Evolutionary conservation across 78 protist species (phyloP).

Genomic region (Bodo saltans): DNA sequence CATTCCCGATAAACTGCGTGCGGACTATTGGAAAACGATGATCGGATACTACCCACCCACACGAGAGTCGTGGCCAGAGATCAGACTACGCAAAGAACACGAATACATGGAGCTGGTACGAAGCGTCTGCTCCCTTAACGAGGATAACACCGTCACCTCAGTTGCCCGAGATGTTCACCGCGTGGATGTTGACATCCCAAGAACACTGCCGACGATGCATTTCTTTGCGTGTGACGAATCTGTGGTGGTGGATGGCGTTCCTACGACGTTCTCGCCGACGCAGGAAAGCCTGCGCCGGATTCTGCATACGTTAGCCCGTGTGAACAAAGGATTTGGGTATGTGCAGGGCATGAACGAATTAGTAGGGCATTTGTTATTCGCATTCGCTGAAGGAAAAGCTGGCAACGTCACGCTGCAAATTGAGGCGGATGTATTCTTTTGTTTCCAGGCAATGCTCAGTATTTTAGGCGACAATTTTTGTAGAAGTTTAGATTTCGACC

Average conservation of each 20-base stretch:
- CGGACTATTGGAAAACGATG: neutral
- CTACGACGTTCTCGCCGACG: neutral
- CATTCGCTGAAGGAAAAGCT: constrained; percentile 17
- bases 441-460: constrained; percentile 67
- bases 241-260: too few relatives aligned
- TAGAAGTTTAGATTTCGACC: neutral
- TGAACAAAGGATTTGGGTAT: constrained; percentile 65
- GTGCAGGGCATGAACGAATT: constrained; percentile 67
- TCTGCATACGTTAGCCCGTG: constrained; percentile 56
- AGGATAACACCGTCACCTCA: neutral
- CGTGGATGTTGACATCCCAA: constrained; percentile 22
- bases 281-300: constrained; percentile 18
- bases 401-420: constrained; percentile 9
- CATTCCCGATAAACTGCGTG: constrained; percentile 11
- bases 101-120: neutral
- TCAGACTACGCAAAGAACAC: neutral
- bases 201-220: constrained; percentile 24
- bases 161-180: neutral
- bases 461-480: constrained; percentile 53
- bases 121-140: neutral
- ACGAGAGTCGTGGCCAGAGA: neutral
- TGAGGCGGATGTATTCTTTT: constrained; percentile 83
- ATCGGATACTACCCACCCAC: constrained; percentile 2
- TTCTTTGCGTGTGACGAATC: too few relatives aligned
- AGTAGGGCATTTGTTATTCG: constrained; percentile 65